Evolutionary conservation across 2,329 filamentous ascomycete genomes (phyloP), one percentile per base, ranked within the genome.

Genomic region (Colletotrichum tofieldiae): DNA sequence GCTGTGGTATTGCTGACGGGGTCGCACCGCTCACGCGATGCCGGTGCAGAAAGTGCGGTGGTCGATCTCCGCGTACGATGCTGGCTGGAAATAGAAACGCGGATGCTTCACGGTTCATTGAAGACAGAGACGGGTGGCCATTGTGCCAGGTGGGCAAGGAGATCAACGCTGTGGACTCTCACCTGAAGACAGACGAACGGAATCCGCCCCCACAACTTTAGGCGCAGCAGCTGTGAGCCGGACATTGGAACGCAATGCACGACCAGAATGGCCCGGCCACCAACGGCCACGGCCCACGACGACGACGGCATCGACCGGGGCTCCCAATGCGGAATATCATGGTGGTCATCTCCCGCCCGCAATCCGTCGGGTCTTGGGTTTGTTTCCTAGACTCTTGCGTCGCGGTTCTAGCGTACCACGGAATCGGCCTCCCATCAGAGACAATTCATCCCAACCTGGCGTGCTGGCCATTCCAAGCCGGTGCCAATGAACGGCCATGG

Each of bases 211-310:
- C 69, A 72, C 69, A 72, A 69, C 58, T 72, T 59, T 60, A 69
- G 65, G 69, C 69, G 69, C 69, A 72, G 69, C 45, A 49, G 35
- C 45, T 11, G 59, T 18, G 43, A 62, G 62, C 43, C 65, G 65
- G 65, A 72, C 54, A 72, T 72, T 72, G 59, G 49, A 45, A 59
- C 59, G 45, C 65, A 72, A 71, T 68, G 65, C 68, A 51, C 56
- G 20, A 18, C 62, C 62, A 45, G 45, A 64, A 49, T 52, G 29
- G 49, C 29, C 23, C 29, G 45, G 64, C 39, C 41, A 32, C 43
- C 26, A 39, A 16, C 11, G 35, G n/a, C 45, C 45, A 49, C 60
- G 37, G 32, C 35, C 16, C 41, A 41, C 54, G 45, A 47, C 49
- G 23, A 7, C 49, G 9, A 45, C 45, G 23, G 23, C 23, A 26